Base-by-base conservation (phyloP, 2,329 filamentous ascomycete genomes). In the Dendryphion nanum region DNA sequence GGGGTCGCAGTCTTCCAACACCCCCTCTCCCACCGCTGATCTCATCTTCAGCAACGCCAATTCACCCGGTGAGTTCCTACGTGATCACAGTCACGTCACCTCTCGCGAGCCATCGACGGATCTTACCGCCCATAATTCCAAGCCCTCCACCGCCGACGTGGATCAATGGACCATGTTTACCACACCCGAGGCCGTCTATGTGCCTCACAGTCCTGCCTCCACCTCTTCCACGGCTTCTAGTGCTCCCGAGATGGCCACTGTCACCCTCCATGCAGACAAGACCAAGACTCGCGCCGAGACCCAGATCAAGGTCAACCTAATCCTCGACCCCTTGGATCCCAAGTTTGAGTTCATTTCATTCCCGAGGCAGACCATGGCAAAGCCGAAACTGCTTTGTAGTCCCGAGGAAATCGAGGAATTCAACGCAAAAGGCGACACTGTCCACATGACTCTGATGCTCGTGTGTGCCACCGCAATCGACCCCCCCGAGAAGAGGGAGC, bases 381-480 rank as follows among this genome's bases (percentile, higher is more conserved):
- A 97, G 63, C 87, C 90, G 5, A 97, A 97, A 66, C 77, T 95
- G 17, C 76, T 95, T 30, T 81, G 86, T 3, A 94, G 89, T 55
- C 80, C 84, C 2, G 78, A 83, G 3, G 76, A 80, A 24, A 79
- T 78, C 21, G 40, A 75, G 91, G 19, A 89, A 91, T 68, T 71
- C 95, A 32, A 81, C 83, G 51, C 87, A 86, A 4, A 86, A 81
- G 67, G 73, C 24, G 45, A 44, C 17, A 44, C 54, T 10, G 37
- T 59, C 20, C 46, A 50, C 21, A 44, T 64, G 33, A 46, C 59
- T 12, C 43, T 60, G 17, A 49, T 49, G 5, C 53, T 97, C 2
- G 89, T 97, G 8, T 96, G 91, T 65, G 91, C 89, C 1, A 96
- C 89, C 63, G 89, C 90, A 13, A 93, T 97, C 82, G 80, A 85